Base-by-base conservation (phyloP, 306 rosid genomes). In the Comarum palustre region DNA sequence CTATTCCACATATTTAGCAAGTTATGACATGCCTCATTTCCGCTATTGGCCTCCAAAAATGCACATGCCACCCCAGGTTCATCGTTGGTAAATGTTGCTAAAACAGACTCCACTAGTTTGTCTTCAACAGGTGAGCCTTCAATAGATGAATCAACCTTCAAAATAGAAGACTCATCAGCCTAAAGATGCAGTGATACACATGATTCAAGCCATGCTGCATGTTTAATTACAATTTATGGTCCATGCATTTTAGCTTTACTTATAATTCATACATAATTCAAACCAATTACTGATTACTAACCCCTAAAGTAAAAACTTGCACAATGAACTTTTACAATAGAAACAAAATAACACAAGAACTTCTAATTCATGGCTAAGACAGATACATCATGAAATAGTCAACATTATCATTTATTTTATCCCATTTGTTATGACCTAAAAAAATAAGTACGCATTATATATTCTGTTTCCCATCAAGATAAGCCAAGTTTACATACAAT, bases 1-100 rank as follows among this genome's bases (percentile, higher is more conserved):
- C 89, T 27, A 70, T 79, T 83, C 97, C 93, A 91, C 87, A 80
- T 82, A 68, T 82, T 82, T 63, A 91, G 79, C 80, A 94, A 77
- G 78, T 76, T 80, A 66, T 73, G 80, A 69, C 97, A 86, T 19
- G 90, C 64, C 63, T 84, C 96, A 38, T 79, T 79, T 60, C 78
- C 85, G 31, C 80, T 69, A 67, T 85, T 87, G 54, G 79, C 85
- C 83, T 86, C 92, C 85, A 94, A 77, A 73, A 88, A 85, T 42
- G 91, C 77, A 73, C 20, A 80, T 20, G 91, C 79, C 72, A 91
- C 75, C 31, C 77, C 80, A 72, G 76, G 80, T 55, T 87, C 86
- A 13, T 81, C 81, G 65, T 75, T 71, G 13, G 80, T 69, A 69
- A 84, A 64, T 58, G 86, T 72, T 64, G 82, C 83, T 80, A 89